phyloP scores from a whole-genome alignment of 441 rosid genomes.

The Iberis amara region DNA sequence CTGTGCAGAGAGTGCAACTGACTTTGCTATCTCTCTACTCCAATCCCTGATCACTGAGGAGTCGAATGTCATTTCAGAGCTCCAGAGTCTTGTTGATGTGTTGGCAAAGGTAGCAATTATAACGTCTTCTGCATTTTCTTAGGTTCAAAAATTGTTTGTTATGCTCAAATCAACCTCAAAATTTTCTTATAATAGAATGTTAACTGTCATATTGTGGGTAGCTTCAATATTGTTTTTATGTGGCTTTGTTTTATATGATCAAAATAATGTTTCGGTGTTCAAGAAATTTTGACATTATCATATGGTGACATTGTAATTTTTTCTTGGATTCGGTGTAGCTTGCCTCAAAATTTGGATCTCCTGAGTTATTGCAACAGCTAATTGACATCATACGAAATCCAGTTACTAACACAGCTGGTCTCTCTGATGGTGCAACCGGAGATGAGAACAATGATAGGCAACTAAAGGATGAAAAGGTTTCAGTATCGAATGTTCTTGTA shows the following conservation, averaged over 20 bases:
- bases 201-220: conserved; percentile 3
- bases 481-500: neutral
- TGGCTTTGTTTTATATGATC: neutral
- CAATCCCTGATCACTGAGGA: conserved; percentile 78
- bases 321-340: conserved; percentile 43
- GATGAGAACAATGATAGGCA: conserved; percentile 69
- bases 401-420: conserved; percentile 36
- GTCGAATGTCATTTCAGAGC: conserved; percentile 84
- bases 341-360: conserved; percentile 76
- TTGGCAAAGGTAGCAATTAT: conserved; percentile 65
- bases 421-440: conserved; percentile 41
- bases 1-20: conserved; percentile 85
- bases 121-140: conserved; percentile 11
- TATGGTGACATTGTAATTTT: neutral
- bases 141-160: neutral
- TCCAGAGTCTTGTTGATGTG: conserved; percentile 90
- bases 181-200: conserved; percentile 4
- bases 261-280: neutral
- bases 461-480: conserved; percentile 69
- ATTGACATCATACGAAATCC: conserved; percentile 81
- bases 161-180: conserved; percentile 1
- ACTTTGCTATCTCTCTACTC: conserved; percentile 78
- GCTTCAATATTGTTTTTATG: conserved; percentile 8
- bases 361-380: conserved; percentile 73
- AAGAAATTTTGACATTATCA: neutral